Evolutionary conservation across 495 filamentous ascomycete genomes (phyloP), one percentile per base, ranked within the genome.

Genomic region (Neurospora sp.): DNA sequence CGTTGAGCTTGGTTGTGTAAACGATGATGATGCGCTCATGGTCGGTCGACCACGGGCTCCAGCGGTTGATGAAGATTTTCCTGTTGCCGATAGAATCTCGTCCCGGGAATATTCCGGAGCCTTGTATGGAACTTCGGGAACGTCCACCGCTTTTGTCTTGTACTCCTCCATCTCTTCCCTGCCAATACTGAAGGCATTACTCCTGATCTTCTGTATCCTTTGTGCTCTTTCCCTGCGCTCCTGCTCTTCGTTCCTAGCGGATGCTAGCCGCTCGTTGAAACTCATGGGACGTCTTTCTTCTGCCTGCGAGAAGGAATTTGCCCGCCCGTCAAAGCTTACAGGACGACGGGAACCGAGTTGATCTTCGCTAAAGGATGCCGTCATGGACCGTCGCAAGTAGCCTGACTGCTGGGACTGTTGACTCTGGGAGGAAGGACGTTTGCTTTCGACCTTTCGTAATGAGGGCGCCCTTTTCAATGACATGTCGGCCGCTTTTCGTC

Each of bases 191-290:
- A 97, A 98, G 0, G 90, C 90, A 27, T 85, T 89, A 74, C 89
- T 96, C 74, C 95, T 84, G 20, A 82, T 76, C 69, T 86, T 84
- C 75, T 88, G 83, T 69, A 91, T 85, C 69, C 86, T 81, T 72
- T 85, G 78, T 42, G 85, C 79, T 71, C 82, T 87, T 71, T 90
- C 87, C 71, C 88, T 87, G 27, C 86, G 86, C 37, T 82, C 84
- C 16, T 85, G 79, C 72, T 89, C 88, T 59, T 92, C 88, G 3
- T 81, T 80, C 72, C 88, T 82, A 48, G 87, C 87, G 46, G 93
- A 90, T 0, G 93, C 92, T 73, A 98, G 88, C 35, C 93, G 85
- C 79, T 98, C 93, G 75, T 92, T 97, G 78, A 98, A 99, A 39
- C 89, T 92, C 79, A 92, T 89, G 1, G 87, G 86, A 69, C 85